phyloP scores from a whole-genome alignment of 2,329 filamentous ascomycete species.

The Calonectria pseudoturangicola region DNA sequence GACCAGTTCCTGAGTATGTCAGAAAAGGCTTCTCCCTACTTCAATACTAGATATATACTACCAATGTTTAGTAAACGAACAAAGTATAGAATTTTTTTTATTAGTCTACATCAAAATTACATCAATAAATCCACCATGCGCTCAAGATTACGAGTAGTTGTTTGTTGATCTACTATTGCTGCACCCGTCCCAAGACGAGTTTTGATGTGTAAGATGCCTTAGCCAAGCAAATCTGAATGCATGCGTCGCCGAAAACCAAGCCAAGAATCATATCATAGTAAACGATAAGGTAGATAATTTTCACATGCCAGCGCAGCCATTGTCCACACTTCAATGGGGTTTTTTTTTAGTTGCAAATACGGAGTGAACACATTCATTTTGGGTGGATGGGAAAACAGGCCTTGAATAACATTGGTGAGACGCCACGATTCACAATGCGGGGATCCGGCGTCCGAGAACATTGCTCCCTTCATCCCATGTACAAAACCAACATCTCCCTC shows the following conservation, averaged over 20 bases:
- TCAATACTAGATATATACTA: not conserved
- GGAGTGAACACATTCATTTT: too few species aligned
- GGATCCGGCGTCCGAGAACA: not conserved
- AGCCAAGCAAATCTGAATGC: too few species aligned
- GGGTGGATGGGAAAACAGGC: not conserved
- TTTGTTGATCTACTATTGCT: not conserved
- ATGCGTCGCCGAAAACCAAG: too few species aligned
- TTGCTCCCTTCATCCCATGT: not conserved
- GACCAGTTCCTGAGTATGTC: not conserved
- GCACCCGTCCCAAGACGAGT: too few species aligned
- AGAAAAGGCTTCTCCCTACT: not conserved
- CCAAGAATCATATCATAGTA: too few species aligned
- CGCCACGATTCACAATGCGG: not conserved
- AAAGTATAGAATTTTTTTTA: not conserved
- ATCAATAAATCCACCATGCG: not conserved
- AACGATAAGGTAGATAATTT: too few species aligned
- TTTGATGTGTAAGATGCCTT: too few species aligned
- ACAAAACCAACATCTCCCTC: not conserved
- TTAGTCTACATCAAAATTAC: not conserved
- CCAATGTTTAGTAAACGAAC: not conserved
- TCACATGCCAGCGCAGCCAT: too few species aligned
- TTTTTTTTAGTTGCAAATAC: too few species aligned
- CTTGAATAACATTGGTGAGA: not conserved
- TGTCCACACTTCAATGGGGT: too few species aligned
- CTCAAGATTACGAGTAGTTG: not conserved